These are phyloP conservation scores for Taphrina communis DNA, from an alignment of 1,139 yeast genomes.

Conservation along the genomic window DNA sequence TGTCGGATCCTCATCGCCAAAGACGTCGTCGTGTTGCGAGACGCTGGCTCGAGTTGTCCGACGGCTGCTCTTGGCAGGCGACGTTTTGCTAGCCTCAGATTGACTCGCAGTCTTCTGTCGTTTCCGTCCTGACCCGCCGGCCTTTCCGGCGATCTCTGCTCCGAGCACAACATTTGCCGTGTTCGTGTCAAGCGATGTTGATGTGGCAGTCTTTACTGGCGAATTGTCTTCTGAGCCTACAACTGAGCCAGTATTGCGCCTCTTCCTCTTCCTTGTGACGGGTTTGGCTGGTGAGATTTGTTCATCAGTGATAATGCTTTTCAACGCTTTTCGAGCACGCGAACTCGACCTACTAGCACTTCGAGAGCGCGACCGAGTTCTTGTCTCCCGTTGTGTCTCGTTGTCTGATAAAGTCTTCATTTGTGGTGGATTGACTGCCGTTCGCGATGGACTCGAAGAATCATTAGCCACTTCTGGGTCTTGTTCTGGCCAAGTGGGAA, in stretches of 20 bases:
- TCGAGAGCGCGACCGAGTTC: constrained; percentile 5
- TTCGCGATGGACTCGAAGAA: neutral
- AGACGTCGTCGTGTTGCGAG: constrained; percentile 13
- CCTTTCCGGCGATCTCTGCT: neutral
- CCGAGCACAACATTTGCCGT: neutral
- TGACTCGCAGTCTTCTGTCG: neutral
- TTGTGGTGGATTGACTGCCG: neutral
- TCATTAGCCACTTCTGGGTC: constrained; percentile 15
- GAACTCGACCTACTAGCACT: constrained; percentile 9
- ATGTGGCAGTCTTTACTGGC: neutral
- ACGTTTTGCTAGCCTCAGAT: neutral
- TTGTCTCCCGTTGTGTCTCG: neutral
- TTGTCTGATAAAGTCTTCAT: neutral
- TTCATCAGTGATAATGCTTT: neutral
- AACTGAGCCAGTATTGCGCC: neutral
- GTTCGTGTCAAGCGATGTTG: neutral
- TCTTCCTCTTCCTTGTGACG: neutral
- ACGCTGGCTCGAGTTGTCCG: constrained; percentile 1
- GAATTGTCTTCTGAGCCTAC: neutral
- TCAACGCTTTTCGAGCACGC: neutral
- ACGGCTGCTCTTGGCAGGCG: neutral
- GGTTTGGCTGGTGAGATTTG: constrained; percentile 5
- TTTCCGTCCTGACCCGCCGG: neutral
- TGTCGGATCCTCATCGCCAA: neutral
- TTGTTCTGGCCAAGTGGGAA: constrained; percentile 27